These are phyloP conservation scores for Neurospora sp. DNA, from an alignment of 495 filamentous ascomycete genomes.

Conservation along the genomic window DNA sequence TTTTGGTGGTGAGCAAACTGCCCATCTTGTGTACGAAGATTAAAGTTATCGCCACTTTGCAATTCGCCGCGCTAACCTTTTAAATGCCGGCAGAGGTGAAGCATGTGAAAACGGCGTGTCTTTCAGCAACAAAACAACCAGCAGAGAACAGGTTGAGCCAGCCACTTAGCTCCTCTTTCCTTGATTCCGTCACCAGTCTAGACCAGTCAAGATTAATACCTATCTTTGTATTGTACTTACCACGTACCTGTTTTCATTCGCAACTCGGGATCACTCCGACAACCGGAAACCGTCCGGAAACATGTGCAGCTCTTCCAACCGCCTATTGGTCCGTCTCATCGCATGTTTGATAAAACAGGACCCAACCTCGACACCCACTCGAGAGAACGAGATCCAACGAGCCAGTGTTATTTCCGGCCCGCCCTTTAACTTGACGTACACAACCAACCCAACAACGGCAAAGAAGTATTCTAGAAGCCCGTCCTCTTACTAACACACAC, in stretches of 20 bases:
- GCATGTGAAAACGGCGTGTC: background rate
- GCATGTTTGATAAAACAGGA: background rate
- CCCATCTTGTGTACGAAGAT: too few relatives aligned
- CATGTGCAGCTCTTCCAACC: background rate
- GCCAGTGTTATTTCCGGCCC: background rate
- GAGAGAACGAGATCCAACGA: background rate
- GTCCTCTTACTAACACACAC: background rate
- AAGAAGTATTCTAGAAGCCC: background rate
- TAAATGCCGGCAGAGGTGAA: background rate
- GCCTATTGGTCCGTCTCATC: background rate
- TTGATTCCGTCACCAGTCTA: background rate
- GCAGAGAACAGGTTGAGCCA: background rate
- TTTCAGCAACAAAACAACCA: background rate
- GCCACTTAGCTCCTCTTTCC: background rate
- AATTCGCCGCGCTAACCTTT: too few relatives aligned
- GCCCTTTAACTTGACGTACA: background rate
- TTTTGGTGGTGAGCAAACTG: too few relatives aligned
- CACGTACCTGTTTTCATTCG: background rate
- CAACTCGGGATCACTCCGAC: background rate
- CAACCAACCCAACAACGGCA: background rate
- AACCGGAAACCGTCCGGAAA: background rate
- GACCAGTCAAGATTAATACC: background rate
- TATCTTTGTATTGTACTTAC: background rate
- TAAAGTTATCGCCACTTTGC: too few relatives aligned
- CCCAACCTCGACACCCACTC: background rate